Conservation (phyloP, 331 rosid genomes). For the Quercus phellos region DNA sequence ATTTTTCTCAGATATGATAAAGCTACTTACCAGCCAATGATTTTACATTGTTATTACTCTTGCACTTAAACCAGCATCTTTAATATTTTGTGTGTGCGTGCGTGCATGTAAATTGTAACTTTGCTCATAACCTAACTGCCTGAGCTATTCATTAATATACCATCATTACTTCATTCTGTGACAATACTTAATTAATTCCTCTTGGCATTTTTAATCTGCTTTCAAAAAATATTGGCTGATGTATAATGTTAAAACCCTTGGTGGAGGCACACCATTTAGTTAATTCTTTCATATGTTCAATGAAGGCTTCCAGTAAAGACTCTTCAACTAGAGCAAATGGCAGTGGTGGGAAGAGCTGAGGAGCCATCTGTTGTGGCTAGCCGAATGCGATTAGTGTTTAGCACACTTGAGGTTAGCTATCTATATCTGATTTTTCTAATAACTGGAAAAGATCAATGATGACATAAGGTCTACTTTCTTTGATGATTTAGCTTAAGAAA, state of each 20-base stretch:
- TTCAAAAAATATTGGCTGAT: not conserved
- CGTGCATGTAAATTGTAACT: not conserved
- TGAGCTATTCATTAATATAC: not conserved
- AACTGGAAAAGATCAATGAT: not conserved
- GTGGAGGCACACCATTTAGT: slow-evolving; percentile 11
- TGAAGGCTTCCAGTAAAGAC: slow-evolving; percentile 96
- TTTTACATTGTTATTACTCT: not conserved
- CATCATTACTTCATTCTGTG: not conserved
- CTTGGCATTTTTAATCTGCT: not conserved
- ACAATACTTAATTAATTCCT: not conserved
- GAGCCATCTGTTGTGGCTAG: slow-evolving; percentile 88
- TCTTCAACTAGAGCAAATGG: slow-evolving; percentile 93
- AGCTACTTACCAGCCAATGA: not conserved
- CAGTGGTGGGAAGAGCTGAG: slow-evolving; percentile 84
- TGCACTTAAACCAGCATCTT: not conserved
- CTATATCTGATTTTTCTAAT: not conserved
- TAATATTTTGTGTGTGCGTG: not conserved
- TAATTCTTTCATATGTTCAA: slow-evolving; percentile 11
- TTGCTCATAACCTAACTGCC: not conserved
- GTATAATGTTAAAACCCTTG: not conserved
- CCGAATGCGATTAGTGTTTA: slow-evolving; percentile 80
- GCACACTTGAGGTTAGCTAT: slow-evolving; percentile 85
- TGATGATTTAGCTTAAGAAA: not conserved
- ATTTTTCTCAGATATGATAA: not conserved
- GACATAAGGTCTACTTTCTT: not conserved